A percentile compares a stretch with the other conserved stretches of the same genome.
Conservation (phyloP, 2,329 filamentous ascomycete species). For the Xylaria hypoxylon region DNA sequence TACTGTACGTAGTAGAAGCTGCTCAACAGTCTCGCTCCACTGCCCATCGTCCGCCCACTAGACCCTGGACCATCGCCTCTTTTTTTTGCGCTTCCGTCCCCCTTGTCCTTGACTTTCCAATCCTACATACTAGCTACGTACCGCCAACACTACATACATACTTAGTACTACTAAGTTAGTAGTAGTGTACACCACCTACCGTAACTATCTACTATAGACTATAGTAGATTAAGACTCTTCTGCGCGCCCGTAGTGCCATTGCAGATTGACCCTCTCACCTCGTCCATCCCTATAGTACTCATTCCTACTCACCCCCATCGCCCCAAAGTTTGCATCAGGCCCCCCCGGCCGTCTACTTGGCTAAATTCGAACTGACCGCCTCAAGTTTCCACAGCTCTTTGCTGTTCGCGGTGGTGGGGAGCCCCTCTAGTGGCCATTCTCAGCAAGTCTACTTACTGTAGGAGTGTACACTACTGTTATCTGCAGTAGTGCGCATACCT, state of each 20-base stretch:
- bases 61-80: constrained; percentile 29
- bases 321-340: constrained; percentile 23
- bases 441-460: constrained; percentile 35
- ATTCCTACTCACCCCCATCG: not conserved
- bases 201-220: no score
- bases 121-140: not conserved
- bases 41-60: not conserved
- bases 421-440: constrained; percentile 19
- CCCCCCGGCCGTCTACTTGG: constrained; percentile 28
- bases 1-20: no score
- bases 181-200: constrained; percentile 11
- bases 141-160: no score
- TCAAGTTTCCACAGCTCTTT: constrained; percentile 42
- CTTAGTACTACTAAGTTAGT: not conserved
- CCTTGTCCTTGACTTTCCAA: constrained; percentile 39
- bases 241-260: constrained; percentile 6
- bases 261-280: constrained; percentile 25
- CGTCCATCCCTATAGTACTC: constrained; percentile 10
- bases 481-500: constrained; percentile 18
- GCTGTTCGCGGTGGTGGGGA: constrained; percentile 39
- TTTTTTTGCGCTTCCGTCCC: constrained; percentile 39
- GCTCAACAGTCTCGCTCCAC: constrained; percentile 37
- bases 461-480: no score
- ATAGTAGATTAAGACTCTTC: constrained; percentile 3
- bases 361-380: constrained; percentile 49